A percentile compares a stretch with the other conserved stretches of the same genome.
Evolutionary conservation across 176 grass and related monocot genomes (phyloP).

Genomic region (Bonia amplexicaulis): DNA sequence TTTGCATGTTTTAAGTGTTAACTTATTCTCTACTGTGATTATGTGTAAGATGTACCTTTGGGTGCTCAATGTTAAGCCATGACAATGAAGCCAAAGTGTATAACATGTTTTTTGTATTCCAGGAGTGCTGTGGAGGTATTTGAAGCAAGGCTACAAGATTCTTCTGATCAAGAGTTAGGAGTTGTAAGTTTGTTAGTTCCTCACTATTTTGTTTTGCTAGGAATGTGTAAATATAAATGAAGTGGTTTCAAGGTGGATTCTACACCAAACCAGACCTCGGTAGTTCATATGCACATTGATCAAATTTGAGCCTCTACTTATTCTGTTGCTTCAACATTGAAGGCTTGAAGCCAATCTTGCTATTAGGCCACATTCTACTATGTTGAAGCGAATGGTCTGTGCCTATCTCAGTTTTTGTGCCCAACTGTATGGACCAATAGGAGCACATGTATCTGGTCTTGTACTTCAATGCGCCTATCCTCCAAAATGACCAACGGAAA

Average conservation of each 20-base stretch:
- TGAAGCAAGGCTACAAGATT: conserved; percentile 57
- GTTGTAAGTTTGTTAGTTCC: conserved; percentile 48
- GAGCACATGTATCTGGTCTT: not conserved
- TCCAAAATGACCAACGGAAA: not conserved
- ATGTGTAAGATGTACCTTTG: not conserved
- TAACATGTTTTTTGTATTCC: conserved; percentile 27
- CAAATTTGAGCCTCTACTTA: not conserved
- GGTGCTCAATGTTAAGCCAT: not conserved
- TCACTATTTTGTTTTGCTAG: not conserved
- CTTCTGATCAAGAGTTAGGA: conserved; percentile 34
- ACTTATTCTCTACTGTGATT: not conserved
- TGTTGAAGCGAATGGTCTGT: not conserved
- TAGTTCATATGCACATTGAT: not conserved
- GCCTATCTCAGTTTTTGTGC: not conserved
- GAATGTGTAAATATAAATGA: not conserved
- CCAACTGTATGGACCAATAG: not conserved
- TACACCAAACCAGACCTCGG: not conserved
- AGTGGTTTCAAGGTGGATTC: not conserved
- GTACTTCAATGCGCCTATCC: not conserved
- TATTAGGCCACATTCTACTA: not conserved
- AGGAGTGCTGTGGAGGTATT: conserved; percentile 90
- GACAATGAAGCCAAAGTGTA: not conserved
- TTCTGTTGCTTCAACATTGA: not conserved
- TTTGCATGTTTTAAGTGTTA: not conserved
- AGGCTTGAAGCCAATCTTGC: not conserved